These are phyloP conservation scores for Ensete glaucum DNA, from an alignment of 176 grass and related monocot genomes.

Conservation along the genomic window DNA sequence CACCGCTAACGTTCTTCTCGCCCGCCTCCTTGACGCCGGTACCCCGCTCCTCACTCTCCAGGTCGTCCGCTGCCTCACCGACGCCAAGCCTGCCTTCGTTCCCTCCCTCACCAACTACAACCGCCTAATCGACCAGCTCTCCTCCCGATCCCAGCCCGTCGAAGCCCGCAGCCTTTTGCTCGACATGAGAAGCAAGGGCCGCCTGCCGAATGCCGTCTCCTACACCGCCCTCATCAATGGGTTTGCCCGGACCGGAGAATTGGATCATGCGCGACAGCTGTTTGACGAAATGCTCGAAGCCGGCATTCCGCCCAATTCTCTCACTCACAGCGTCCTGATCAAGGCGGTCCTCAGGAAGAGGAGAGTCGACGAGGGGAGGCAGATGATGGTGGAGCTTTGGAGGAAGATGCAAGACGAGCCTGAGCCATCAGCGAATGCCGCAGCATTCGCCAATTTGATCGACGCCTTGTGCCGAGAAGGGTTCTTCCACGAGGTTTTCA, in stretches of 20 bases:
- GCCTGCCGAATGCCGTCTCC: slow-evolving; percentile 28
- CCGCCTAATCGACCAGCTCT: slow-evolving; percentile 51
- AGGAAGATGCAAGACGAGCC: slow-evolving; percentile 22
- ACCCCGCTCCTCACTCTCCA: slow-evolving; percentile 52
- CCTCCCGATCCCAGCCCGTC: slow-evolving; percentile 16
- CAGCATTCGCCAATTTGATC: slow-evolving; percentile 75
- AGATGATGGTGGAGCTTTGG: slow-evolving; percentile 48
- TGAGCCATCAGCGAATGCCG: slow-evolving; percentile 38
- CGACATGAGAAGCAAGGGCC: slow-evolving; percentile 35
- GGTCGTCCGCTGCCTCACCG: slow-evolving; percentile 31
- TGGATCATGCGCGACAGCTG: slow-evolving; percentile 34
- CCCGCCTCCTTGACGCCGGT: slow-evolving; percentile 36
- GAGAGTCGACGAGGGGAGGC: slow-evolving; percentile 23
- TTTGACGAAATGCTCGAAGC: slow-evolving; percentile 64
- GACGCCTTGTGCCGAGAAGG: slow-evolving; percentile 59
- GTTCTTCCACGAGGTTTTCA: slow-evolving; percentile 60
- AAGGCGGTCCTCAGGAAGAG: slow-evolving; percentile 56
- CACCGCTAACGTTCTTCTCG: slow-evolving; percentile 31
- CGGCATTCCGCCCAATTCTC: slow-evolving; percentile 43
- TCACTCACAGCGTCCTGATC: slow-evolving; percentile 47
- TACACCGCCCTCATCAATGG: slow-evolving; percentile 64
- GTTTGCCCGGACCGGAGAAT: slow-evolving; percentile 36
- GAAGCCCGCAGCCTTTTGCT: slow-evolving; percentile 47
- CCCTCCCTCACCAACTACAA: slow-evolving; percentile 55
- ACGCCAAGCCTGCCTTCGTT: slow-evolving; percentile 14